Base-by-base conservation (phyloP, 2,329 filamentous ascomycete genomes). In the Fusarium humuli region DNA sequence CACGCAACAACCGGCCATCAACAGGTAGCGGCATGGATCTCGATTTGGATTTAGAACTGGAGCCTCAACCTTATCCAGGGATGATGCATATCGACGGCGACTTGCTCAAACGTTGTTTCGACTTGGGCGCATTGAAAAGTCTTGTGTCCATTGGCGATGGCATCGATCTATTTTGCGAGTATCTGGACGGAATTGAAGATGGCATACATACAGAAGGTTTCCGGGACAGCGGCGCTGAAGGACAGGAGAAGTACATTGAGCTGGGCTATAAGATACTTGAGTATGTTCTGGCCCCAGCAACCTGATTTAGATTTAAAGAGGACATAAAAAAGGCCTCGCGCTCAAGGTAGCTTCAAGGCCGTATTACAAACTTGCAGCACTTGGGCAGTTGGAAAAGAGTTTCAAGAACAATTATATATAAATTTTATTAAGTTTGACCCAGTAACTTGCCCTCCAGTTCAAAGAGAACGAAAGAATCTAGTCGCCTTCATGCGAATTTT, bases 41-140 rank as follows among this genome's bases (percentile, higher is more conserved):
- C 22, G 70, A 72, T 37, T 34, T 73, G 37, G 73, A 68, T n/a
- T 44, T 61, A 42, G 70, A 75, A 22, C 53, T 77, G 23, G 74
- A 76, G 63, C 82, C 84, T 10, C 77, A 78, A 25, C 66, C 74
- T 8, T 77, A 79, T 12, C 81, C 81, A 4, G 82, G 83, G 40
- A 82, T 82, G 62, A 88, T 88, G 85, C 90, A 93, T 59, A 82
- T 94, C 5, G 84, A 93, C 66, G 91, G 91, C 0, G 90, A 93
- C 71, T 81, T 92, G 37, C 77, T 94, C 44, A 80, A 82, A 63
- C 83, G 85, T 9, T 86, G 89, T 62, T 70, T 90, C 13, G 80
- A 85, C 20, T 80, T 76, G 20, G 81, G 82, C 32, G 78, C 78
- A 1, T 72, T 90, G 22, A 83, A 86, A 71, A 70, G 73, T 30